phyloP scores from a whole-genome alignment of 306 rosid genomes.

The Pyrus pyrifolia region DNA sequence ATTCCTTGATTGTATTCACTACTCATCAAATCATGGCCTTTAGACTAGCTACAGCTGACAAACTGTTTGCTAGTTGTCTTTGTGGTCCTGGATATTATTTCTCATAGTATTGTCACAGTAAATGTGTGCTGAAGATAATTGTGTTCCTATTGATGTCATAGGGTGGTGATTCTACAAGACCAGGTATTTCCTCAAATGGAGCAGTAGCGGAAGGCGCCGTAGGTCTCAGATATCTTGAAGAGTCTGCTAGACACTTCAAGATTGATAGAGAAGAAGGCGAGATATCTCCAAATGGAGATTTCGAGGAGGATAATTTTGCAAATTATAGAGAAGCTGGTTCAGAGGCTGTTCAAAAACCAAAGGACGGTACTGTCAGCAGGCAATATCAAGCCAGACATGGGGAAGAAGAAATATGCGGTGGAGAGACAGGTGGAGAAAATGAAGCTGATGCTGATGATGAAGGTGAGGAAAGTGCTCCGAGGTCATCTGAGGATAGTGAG shows the following conservation, averaged over 20 bases:
- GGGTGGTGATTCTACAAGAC: constrained; percentile 79
- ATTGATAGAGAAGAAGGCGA: constrained; percentile 98
- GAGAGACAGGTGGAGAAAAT: constrained; percentile 77
- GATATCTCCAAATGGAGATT: constrained; percentile 94
- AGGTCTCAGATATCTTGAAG: constrained; percentile 53
- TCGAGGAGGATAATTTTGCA: constrained; percentile 88
- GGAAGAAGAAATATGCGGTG: constrained; percentile 49
- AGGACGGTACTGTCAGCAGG: constrained; percentile 40
- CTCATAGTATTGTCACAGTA: neutral
- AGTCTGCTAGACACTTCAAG: constrained; percentile 55
- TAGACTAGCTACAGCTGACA: neutral
- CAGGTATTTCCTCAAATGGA: constrained; percentile 52
- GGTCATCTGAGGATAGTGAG: constrained; percentile 95
- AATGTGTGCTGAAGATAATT: constrained; percentile 5
- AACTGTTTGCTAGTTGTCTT: neutral
- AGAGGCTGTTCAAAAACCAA: constrained; percentile 42
- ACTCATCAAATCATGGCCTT: neutral
- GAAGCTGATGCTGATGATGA: constrained; percentile 87
- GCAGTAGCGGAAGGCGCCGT: constrained; percentile 38
- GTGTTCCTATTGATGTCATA: constrained; percentile 21
- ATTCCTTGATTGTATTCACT: neutral
- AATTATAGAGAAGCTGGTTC: constrained; percentile 54
- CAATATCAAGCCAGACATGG: constrained; percentile 55
- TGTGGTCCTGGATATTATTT: neutral
- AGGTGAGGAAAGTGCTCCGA: constrained; percentile 92